These are phyloP conservation scores for Pyrenula aspistea DNA, from an alignment of 495 filamentous ascomycete species.

Conservation along the genomic window DNA sequence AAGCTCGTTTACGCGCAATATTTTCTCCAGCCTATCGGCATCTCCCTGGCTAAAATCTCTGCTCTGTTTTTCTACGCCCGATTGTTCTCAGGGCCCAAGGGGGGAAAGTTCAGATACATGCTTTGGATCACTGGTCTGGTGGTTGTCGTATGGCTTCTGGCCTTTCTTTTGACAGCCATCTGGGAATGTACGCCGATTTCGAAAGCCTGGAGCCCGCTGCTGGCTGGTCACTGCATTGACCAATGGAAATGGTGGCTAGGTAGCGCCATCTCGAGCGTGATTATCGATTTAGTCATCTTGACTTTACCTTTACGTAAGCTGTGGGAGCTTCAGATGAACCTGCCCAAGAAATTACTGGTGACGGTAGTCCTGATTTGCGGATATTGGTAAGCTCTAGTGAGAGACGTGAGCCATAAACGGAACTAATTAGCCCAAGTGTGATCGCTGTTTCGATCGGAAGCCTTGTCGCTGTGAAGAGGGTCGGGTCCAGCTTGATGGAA, in stretches of 20 bases:
- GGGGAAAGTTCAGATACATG: too few species aligned
- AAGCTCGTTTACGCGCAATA: too few species aligned
- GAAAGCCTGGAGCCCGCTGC: slow-evolving; percentile 23
- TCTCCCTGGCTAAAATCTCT: too few species aligned
- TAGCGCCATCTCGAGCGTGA: slow-evolving; percentile 32
- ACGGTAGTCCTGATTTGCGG: too few species aligned
- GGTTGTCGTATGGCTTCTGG: slow-evolving; percentile 23
- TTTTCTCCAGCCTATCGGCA: too few species aligned
- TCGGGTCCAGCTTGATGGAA: neutral
- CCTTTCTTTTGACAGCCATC: slow-evolving; percentile 28
- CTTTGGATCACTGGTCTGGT: too few species aligned
- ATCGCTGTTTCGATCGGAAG: neutral
- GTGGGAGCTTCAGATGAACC: slow-evolving; percentile 18
- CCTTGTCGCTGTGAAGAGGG: neutral
- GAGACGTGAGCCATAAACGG: neutral
- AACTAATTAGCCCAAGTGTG: neutral
- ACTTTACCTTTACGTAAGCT: slow-evolving; percentile 24
- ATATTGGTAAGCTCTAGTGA: too few species aligned
- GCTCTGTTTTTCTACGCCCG: too few species aligned
- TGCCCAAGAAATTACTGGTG: slow-evolving; percentile 19
- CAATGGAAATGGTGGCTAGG: slow-evolving; percentile 30
- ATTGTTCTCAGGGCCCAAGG: too few species aligned
- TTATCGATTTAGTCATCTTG: slow-evolving; percentile 32
- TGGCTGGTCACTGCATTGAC: slow-evolving; percentile 29
- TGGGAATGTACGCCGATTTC: slow-evolving; percentile 32